Evolutionary conservation across 306 rosid genomes (phyloP).

Genomic region (Glycine soja): DNA sequence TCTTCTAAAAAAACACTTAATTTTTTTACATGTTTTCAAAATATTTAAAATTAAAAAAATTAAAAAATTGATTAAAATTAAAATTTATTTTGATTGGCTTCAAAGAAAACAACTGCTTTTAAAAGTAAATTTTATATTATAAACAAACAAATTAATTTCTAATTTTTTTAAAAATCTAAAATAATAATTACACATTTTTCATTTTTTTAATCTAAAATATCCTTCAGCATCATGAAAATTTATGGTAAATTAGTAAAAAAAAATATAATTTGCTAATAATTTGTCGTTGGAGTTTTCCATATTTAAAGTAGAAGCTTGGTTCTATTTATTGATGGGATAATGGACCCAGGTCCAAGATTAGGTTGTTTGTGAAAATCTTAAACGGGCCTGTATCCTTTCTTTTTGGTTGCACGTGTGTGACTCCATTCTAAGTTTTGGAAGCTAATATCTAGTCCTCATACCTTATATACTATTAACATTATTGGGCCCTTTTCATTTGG

Average conservation of each 20-base stretch:
- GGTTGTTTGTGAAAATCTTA: not conserved
- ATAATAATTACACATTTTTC: no score
- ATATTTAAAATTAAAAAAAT: no score
- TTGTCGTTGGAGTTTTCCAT: not conserved
- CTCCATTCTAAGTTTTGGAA: constrained; percentile 30
- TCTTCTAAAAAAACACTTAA: no score
- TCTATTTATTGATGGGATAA: not conserved
- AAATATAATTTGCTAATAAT: not conserved
- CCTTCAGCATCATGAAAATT: not conserved
- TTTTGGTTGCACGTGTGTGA: constrained; percentile 31
- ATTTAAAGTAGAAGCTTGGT: not conserved
- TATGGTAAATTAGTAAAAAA: not conserved
- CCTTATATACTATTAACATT: constrained; percentile 1
- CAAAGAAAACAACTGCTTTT: no score
- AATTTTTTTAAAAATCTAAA: no score
- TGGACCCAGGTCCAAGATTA: constrained; percentile 7
- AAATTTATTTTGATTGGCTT: no score
- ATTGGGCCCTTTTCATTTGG: constrained; percentile 35
- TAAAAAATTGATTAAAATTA: no score
- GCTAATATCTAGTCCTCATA: constrained; percentile 16
- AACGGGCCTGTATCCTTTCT: constrained; percentile 22
- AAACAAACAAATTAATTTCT: no score
- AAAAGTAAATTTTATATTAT: no score
- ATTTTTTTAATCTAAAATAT: no score
- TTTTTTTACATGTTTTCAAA: no score